Base-by-base conservation (phyloP, 176 grass and related monocot genomes). In the Paspalum vaginatum region DNA sequence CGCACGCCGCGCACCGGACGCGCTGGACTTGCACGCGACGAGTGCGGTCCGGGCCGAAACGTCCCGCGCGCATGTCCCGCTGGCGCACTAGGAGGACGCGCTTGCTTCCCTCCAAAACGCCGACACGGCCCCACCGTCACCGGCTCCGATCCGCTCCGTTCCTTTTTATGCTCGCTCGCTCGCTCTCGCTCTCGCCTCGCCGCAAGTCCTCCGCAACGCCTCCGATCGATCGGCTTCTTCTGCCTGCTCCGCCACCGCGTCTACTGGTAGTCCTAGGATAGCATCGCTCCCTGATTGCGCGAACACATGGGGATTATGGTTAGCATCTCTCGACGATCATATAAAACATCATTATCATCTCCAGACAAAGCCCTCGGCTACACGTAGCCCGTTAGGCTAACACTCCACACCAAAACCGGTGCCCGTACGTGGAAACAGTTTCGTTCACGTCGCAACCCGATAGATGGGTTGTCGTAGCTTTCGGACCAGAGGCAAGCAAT, bases 11-110 rank as follows among this genome's bases (percentile, higher is more conserved):
- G 40, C 25, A 10, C 39, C 5, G 21, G 25, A 65, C 21, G 9
- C 16, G 48, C 46, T 76, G 27, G 70, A 27, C n/a, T 79, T 65
- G 74, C 85, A 82, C 73, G 85, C 72, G 15, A 47, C 1, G 4
- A 7, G 12, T 4, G 16, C 15, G 59, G 3, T 27, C 17, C 61
- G 18, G 3, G 14, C 57, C 26, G 60, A 50, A 65, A 22, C 60
- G 17, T n/a, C n/a, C 24, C n/a, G 26, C 42, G 56, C 56, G 18
- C 9, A 4, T 10, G 42, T 5, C 4, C 39, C 63, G 38, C 62
- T 20, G 32, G 57, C 24, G 12, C 57, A 10, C 11, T n/a, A n/a
- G 56, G 14, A 51, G n/a, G 49, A 9, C 57, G 57, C 61, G 1
- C 16, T 70, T 5, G 68, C 22, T 47, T 37, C 59, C 6, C 26